Evolutionary conservation across 345 rosid species (phyloP), one percentile per base, ranked within the genome.

Genomic region (Syzygium aqueum): DNA sequence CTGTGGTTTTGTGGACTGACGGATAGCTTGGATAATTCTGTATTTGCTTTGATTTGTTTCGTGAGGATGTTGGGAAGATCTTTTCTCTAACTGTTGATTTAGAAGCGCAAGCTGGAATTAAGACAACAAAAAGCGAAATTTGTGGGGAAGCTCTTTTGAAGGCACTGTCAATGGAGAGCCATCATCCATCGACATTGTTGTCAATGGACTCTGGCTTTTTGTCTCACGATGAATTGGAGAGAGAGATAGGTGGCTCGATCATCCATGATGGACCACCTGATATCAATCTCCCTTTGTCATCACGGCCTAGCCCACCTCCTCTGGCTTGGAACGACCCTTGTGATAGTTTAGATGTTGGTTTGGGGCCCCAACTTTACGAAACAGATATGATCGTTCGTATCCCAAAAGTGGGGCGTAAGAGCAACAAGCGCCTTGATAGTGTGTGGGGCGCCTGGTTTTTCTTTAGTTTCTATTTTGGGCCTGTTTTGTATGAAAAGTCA

Each of bases 381-480:
- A 88, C 87, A n/a, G 92, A 92, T 82, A 86, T 91, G 16, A n/a
- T 84, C 7, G 84, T 90, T 54, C 80, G 53, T 84, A 61, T 91
- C 46, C 91, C 94, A n/a, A 93, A 93, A 89, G 89, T 46, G 56
- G 88, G 88, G 11, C 87, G 90, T 86, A 93, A 93, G 65, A 90
- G 92, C 82, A 85, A 91, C 27, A 91, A 91, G 84, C 88, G 94
- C 49, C 88, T 91, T 15, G 94, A 93, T 80, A 93, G 93, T 67
- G 88, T 93, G 78, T 93, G 94, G 94, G 94, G 94, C 52, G 94
- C 94, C 54, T 93, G 94, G 94, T 90, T 93, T 87, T 93, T 93
- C 87, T 93, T 93, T 80, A 93, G 89, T 89, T 93, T 91, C 87
- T 93, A 93, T 80, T 93, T 93, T 86, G 89, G 86, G 90, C 94